Percentiles rank a stretch among this genome's conserved stretches.
Conservation (phyloP, 1,284 basidiomycete species). For the Ceratobasidium sp. region DNA sequence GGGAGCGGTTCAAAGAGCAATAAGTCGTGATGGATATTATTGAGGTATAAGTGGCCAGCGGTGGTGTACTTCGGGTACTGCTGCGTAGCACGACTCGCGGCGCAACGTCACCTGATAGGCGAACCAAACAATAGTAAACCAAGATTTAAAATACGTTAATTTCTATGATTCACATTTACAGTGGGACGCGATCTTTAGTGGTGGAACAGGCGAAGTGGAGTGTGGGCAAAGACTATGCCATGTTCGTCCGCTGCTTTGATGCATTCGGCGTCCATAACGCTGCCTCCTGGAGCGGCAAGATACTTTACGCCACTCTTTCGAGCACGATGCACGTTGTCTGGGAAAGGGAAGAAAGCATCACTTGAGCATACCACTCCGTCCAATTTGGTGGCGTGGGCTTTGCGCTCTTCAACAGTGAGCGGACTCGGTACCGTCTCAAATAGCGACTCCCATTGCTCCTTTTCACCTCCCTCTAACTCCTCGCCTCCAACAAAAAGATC, state of each 20-base stretch:
- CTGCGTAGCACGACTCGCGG: neutral
- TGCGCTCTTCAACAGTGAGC: slow-evolving; percentile 76
- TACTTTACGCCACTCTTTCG: slow-evolving; percentile 91
- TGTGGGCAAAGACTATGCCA: slow-evolving; percentile 87
- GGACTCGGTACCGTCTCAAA: slow-evolving; percentile 80
- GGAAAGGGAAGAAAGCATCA: slow-evolving; percentile 99
- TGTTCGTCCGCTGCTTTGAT: slow-evolving; percentile 94
- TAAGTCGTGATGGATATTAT: too few species aligned
- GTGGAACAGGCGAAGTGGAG: slow-evolving; percentile 81
- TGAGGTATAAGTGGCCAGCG: neutral
- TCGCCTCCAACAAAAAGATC: slow-evolving; percentile 96
- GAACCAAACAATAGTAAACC: neutral
- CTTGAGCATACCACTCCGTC: slow-evolving; percentile 90
- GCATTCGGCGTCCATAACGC: slow-evolving; percentile 96
- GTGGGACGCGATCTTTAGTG: slow-evolving; percentile 58
- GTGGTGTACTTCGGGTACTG: neutral
- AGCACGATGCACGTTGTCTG: slow-evolving; percentile 96
- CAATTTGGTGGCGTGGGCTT: slow-evolving; percentile 73
- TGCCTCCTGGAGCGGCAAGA: slow-evolving; percentile 90
- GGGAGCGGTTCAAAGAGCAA: too few species aligned
- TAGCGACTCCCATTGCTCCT: slow-evolving; percentile 87
- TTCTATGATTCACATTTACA: neutral
- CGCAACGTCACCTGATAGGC: neutral
- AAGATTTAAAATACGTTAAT: neutral
- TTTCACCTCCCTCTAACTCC: slow-evolving; percentile 85